These are phyloP conservation scores for Acidomyces sp. DNA, from an alignment of 495 filamentous ascomycete species.

Conservation along the genomic window DNA sequence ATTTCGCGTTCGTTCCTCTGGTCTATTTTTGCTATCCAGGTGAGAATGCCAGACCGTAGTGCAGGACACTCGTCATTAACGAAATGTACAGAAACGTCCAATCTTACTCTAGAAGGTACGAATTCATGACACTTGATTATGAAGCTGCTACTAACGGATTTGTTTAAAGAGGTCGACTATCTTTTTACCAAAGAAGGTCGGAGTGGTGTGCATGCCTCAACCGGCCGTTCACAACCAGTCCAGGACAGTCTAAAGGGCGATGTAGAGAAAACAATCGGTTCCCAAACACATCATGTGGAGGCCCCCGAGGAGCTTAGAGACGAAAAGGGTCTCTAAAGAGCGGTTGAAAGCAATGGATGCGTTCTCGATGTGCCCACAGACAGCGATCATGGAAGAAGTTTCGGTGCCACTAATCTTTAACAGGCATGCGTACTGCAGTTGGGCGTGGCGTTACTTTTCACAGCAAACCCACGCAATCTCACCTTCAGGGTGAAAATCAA, in stretches of 20 bases:
- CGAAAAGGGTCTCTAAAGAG: background rate
- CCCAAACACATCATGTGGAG: slow-evolving; percentile 6
- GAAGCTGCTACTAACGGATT: no score
- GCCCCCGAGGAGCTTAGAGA: slow-evolving; percentile 9
- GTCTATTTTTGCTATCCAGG: slow-evolving; percentile 16
- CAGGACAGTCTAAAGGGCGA: slow-evolving; percentile 11
- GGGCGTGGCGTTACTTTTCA: no score
- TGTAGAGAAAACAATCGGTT: slow-evolving; percentile 2
- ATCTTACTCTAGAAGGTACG: slow-evolving; percentile 17
- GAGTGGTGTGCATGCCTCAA: slow-evolving; percentile 4
- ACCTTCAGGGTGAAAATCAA: no score
- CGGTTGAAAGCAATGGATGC: background rate
- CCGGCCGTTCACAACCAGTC: slow-evolving; percentile 10
- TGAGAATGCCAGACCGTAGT: background rate
- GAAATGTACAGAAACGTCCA: slow-evolving; percentile 8
- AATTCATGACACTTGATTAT: background rate
- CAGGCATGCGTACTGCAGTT: background rate
- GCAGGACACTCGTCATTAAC: background rate
- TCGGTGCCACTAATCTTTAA: background rate
- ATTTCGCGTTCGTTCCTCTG: slow-evolving; percentile 15
- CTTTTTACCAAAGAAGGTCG: slow-evolving; percentile 11
- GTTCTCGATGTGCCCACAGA: background rate
- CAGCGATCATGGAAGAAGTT: background rate
- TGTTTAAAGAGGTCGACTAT: slow-evolving; percentile 10
- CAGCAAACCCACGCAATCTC: no score